Evolutionary conservation across 2,329 filamentous ascomycete species (phyloP), one percentile per base, ranked within the genome.

Genomic region (Phoma sp.): DNA sequence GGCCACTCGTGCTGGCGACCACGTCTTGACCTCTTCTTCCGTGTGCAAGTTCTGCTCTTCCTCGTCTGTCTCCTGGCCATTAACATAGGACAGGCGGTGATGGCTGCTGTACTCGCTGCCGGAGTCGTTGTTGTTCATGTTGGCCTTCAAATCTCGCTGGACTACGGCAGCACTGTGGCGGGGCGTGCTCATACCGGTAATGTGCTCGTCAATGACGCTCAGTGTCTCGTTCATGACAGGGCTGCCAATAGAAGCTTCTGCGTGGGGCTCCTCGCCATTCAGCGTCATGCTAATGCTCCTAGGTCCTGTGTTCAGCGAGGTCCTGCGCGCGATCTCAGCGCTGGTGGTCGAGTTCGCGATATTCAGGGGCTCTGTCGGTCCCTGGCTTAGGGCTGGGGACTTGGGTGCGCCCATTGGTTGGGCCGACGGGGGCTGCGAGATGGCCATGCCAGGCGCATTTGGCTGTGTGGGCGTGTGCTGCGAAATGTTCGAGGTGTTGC

Each of bases 181-280:
- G 48, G 84, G 84, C 5, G 82, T 85, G 70, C 81, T 83, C 78
- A 98, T 84, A 72, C 96, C 90, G 37, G 91, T 96, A 65, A 98
- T 96, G 71, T 97, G 93, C 76, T 98, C 93, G 73, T 98, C 89
- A 67, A 98, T 98, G 54, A 98, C 93, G 68, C 92, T 96, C 46
- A 98, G 78, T 0, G 93, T 97, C 73, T 98, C 93, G 71, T 93
- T 92, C 80, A 98, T 89, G 44, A 97, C 93, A 9, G 90, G 89
- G 69, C 86, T 89, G 48, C 87, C 84, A 62, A 72, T 86, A 41
- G 61, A 57, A 36, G 63, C 60, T 35, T 72, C 65, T 23, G 72
- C 84, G 58, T 42, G 84, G 29, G 62, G 61, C 24, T 59, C 49
- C 24, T 74, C 68, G 30, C 68, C 70, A 47, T 62, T 70, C 46